Percentiles rank a stretch among this genome's conserved stretches.
These are phyloP conservation scores for Metschnikowia similis DNA, from an alignment of 805 yeast genomes.

Conservation along the genomic window DNA sequence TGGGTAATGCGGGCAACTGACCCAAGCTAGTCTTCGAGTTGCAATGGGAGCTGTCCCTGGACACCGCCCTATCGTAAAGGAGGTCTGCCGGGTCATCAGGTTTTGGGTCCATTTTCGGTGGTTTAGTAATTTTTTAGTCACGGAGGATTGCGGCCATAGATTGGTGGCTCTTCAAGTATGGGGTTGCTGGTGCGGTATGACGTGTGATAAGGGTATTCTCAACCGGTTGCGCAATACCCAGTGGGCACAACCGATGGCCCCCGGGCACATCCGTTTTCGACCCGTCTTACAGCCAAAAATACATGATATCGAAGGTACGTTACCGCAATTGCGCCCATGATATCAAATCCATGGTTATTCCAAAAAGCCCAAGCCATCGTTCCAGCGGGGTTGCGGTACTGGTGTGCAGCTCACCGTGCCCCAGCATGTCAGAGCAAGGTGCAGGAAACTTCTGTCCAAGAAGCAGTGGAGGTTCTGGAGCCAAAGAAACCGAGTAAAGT, in stretches of 20 bases:
- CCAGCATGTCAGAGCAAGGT: not conserved
- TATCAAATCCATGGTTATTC: no score
- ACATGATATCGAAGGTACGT: no score
- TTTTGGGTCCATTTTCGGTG: not conserved
- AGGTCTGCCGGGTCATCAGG: not conserved
- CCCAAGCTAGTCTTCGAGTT: slow-evolving; percentile 11
- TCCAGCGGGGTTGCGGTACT: not conserved
- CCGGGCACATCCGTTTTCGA: not conserved
- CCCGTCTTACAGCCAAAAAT: no score
- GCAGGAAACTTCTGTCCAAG: no score
- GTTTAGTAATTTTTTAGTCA: not conserved
- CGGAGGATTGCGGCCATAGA: not conserved
- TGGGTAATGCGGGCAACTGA: slow-evolving; percentile 14
- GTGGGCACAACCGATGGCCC: not conserved
- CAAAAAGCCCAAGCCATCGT: not conserved
- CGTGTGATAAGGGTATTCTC: slow-evolving; percentile 1
- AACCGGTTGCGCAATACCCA: not conserved
- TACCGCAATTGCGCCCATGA: no score
- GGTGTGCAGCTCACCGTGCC: not conserved
- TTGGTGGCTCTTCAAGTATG: not conserved
- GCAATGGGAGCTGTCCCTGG: slow-evolving; percentile 8
- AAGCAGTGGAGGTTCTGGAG: no score
- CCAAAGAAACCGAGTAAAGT: not conserved
- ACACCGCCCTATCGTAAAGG: slow-evolving; percentile 1
- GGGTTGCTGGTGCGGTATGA: not conserved